Evolutionary conservation across 139 green algal genomes (phyloP).

Genomic region (Astrephomene gubernaculifera): DNA sequence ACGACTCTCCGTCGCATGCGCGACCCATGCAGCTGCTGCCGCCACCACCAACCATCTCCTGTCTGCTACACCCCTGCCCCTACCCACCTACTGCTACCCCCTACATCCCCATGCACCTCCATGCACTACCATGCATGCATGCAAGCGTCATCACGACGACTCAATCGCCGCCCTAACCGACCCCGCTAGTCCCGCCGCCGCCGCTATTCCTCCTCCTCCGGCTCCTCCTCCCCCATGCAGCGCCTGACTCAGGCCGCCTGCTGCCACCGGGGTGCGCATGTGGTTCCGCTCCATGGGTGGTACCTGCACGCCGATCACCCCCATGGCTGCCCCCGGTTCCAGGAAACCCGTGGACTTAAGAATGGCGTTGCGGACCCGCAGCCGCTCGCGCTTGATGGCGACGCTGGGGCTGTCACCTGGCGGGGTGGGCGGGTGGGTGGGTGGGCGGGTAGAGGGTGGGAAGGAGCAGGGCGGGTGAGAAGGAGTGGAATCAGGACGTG

Average conservation of each 20-base stretch:
- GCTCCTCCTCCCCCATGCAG: too few species aligned
- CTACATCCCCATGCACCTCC: neutral
- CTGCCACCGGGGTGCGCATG: neutral
- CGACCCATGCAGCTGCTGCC: neutral
- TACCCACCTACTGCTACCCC: too few species aligned
- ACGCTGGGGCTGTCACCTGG: slow-evolving; percentile 47
- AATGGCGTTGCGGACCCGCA: slow-evolving; percentile 60
- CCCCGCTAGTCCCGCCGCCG: too few species aligned
- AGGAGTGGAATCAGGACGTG: too few species aligned
- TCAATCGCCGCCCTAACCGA: neutral
- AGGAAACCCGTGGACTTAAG: slow-evolving; percentile 62
- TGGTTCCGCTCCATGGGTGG: slow-evolving; percentile 19
- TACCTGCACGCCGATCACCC: slow-evolving; percentile 7
- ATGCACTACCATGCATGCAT: neutral
- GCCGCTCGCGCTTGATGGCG: slow-evolving; percentile 53
- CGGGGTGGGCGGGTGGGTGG: neutral
- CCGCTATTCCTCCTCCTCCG: neutral
- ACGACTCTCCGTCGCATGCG: neutral
- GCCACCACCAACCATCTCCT: neutral
- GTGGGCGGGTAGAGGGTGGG: too few species aligned
- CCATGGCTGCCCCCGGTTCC: slow-evolving; percentile 18
- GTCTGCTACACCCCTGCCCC: too few species aligned
- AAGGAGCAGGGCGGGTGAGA: too few species aligned
- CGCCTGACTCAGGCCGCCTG: slow-evolving; percentile 35
- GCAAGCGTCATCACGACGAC: neutral